These are phyloP conservation scores for Eucalyptus sp. DNA, from an alignment of 345 rosid genomes.

Conservation along the genomic window DNA sequence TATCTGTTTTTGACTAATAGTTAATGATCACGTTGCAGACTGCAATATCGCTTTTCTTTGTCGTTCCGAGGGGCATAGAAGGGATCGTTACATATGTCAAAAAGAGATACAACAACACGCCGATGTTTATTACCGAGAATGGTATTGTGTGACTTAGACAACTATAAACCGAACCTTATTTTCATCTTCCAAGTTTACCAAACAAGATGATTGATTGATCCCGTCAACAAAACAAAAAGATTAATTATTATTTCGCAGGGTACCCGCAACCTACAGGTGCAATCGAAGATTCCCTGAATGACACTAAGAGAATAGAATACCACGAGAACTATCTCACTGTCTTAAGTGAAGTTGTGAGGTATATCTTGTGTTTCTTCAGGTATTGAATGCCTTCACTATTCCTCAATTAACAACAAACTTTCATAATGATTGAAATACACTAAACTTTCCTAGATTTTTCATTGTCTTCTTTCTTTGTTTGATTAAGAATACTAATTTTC, in stretches of 20 bases:
- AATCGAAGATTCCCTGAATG: background rate
- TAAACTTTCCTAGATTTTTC: background rate
- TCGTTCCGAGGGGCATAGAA: slow-evolving; percentile 41
- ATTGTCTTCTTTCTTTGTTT: background rate
- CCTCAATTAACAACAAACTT: too few relatives aligned
- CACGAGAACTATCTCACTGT: slow-evolving; percentile 4
- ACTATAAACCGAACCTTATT: background rate
- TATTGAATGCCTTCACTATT: background rate
- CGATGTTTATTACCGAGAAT: slow-evolving; percentile 49
- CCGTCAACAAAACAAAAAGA: background rate
- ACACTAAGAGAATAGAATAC: slow-evolving; percentile 1
- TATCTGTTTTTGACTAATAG: background rate
- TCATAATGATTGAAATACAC: background rate
- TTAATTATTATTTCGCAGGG: background rate
- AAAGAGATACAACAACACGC: slow-evolving; percentile 31
- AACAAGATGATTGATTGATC: background rate
- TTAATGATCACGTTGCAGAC: background rate
- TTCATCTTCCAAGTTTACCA: background rate
- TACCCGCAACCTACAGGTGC: background rate
- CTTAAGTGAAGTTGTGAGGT: slow-evolving; percentile 4
- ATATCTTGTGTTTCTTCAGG: background rate
- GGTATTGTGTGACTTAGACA: slow-evolving; percentile 8
- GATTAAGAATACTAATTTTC: background rate
- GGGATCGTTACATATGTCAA: slow-evolving; percentile 29
- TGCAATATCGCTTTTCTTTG: background rate